Evolutionary conservation across 345 rosid species (phyloP), one percentile per base, ranked within the genome.

Genomic region (Pistacia vera): DNA sequence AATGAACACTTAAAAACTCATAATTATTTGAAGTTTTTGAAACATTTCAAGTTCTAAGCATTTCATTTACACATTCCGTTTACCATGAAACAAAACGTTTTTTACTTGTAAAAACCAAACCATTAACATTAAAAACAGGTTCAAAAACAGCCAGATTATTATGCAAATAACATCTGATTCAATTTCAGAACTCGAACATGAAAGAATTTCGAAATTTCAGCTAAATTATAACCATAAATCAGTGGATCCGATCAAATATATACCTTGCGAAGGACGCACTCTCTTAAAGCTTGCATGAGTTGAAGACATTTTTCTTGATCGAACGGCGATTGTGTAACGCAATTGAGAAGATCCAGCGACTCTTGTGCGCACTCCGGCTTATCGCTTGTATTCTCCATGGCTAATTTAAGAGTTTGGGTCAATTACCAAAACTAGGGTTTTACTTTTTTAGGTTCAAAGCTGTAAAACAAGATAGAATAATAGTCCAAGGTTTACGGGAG

Each of bases 291-390:
- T 20, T 83, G 81, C 84, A 95, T 69, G 70, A 89, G 86, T 35
- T 79, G 84, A 75, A 80, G 51, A 78, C 96, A 91, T 81, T 86
- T 91, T 30, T 86, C 90, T 66, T 82, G 86, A 66, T 95, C 92
- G 82, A 79, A 93, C 62, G 91, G 87, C 63, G 88, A 85, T 28
- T 86, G 88, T 0, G 93, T 71, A 36, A 87, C 98, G 88, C 99
- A 95, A 77, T 95, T 95, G 61, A 95, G 93, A 71, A 95, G 89
- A 78, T 82, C 74, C 70, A 95, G 77, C 70, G 97, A 92, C 71
- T 91, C 93, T 73, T 88, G 61, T 0, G 88, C 88, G 74, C 99
- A 93, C 38, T 89, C 86, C 3, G 93, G 82, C 77, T 78, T 77
- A 1, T 81, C 77, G 69, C 20, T 71, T 36, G 72, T 65, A 46